Conservation (phyloP, 805 yeast genomes). For the Candida coleopterorum region DNA sequence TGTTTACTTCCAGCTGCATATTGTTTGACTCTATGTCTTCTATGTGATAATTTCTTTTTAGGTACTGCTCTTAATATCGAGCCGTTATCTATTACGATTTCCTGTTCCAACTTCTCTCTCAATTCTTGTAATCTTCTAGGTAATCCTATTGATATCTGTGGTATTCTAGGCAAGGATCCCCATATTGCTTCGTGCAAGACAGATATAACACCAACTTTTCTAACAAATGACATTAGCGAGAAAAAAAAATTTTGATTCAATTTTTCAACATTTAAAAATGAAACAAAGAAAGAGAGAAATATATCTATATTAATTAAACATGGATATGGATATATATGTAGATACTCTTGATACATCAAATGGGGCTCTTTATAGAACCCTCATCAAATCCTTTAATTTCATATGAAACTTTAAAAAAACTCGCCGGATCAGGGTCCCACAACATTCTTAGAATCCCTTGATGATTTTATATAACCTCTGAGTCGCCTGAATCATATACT, state of each 20-base stretch:
- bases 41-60: conserved; percentile 86
- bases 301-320: too few relatives aligned
- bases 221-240: not conserved
- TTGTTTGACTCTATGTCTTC: conserved; percentile 77
- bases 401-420: too few relatives aligned
- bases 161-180: conserved; percentile 13
- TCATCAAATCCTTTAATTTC: too few relatives aligned
- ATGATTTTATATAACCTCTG: too few relatives aligned
- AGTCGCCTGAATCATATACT: too few relatives aligned
- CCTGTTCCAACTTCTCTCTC: conserved; percentile 34
- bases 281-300: too few relatives aligned
- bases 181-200: not conserved
- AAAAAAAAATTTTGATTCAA: not conserved
- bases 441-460: too few relatives aligned
- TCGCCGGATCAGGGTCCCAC: too few relatives aligned
- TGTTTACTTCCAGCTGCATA: conserved; percentile 82
- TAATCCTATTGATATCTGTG: not conserved
- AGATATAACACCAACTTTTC: not conserved
- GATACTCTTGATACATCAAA: too few relatives aligned
- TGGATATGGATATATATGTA: too few relatives aligned
- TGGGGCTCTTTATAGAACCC: too few relatives aligned
- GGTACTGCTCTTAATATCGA: conserved; percentile 78
- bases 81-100: conserved; percentile 55
- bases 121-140: conserved; percentile 30
- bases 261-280: too few relatives aligned